Percentiles rank a stretch among this genome's conserved stretches.
Conservation (phyloP, 208 protist species). For the Wallacemonas sp. region DNA sequence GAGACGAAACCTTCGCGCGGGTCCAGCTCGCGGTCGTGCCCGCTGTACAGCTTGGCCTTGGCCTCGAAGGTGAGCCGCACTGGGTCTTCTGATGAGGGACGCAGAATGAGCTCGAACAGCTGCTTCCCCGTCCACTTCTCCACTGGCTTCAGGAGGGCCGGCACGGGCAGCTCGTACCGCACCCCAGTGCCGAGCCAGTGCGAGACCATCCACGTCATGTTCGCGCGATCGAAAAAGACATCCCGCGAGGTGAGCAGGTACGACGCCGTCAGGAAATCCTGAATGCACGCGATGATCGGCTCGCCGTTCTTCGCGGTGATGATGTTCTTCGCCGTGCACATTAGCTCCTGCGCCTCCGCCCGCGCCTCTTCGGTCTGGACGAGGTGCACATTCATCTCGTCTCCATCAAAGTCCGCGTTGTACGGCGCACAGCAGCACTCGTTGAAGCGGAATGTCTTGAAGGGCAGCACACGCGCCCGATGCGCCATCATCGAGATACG, state of each 20-base stretch:
- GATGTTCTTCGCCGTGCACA: constrained; percentile 97
- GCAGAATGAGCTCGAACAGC: constrained; percentile 94
- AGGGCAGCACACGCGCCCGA: constrained; percentile 93
- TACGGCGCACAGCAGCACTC: constrained; percentile 98
- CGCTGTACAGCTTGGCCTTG: constrained; percentile 90
- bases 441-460: constrained; percentile 99
- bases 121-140: constrained; percentile 99
- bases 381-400: constrained; percentile 99
- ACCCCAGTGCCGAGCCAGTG: constrained; percentile 78
- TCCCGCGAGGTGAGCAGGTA: constrained; percentile 97
- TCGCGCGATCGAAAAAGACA: constrained; percentile 94
- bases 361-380: constrained; percentile 99
- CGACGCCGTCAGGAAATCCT: constrained; percentile 98
- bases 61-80: constrained; percentile 92
- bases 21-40: constrained; percentile 65
- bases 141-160: constrained; percentile 96
- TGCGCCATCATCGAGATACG: constrained; percentile 99
- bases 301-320: constrained; percentile 98
- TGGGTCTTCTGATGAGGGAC: constrained; percentile 41
- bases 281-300: constrained; percentile 97
- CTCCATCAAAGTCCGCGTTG: constrained; percentile 99
- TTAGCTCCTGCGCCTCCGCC: constrained; percentile 96
- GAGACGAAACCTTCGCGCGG: constrained; percentile 93
- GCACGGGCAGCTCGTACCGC: constrained; percentile 93
- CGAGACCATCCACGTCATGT: constrained; percentile 90